Percentiles rank a stretch among this genome's conserved stretches.
Conservation (phyloP, 78 protist species). For the Salpingoeca rosetta region DNA sequence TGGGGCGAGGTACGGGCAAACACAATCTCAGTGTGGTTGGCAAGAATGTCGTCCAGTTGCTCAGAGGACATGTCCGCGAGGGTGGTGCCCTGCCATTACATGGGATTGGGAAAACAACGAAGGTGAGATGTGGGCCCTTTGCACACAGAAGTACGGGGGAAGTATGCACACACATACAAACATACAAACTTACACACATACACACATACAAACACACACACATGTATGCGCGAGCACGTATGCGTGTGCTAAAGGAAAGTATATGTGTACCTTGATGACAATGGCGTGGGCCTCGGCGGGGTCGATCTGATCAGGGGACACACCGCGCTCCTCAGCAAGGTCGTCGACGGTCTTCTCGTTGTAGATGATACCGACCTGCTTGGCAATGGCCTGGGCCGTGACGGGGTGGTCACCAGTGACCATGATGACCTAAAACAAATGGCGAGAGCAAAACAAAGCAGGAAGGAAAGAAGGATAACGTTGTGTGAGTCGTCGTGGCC, state of each 20-base stretch:
- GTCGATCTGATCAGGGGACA: slow-evolving; percentile 27
- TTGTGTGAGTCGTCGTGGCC: too few species aligned
- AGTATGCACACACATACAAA: too few species aligned
- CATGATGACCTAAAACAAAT: too few species aligned
- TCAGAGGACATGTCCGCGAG: slow-evolving; percentile 8
- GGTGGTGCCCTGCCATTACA: too few species aligned
- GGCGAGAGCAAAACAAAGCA: too few species aligned
- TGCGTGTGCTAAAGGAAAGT: too few species aligned
- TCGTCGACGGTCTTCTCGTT: slow-evolving; percentile 33
- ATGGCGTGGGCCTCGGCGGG: slow-evolving; percentile 10
- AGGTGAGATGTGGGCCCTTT: not conserved
- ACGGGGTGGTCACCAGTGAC: slow-evolving; percentile 97
- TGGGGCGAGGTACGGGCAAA: slow-evolving; percentile 90
- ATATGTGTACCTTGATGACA: not conserved
- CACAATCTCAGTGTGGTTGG: slow-evolving; percentile 54
- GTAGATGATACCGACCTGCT: slow-evolving; percentile 42
- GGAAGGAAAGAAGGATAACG: too few species aligned
- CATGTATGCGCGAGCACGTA: too few species aligned
- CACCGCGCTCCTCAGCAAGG: slow-evolving; percentile 40
- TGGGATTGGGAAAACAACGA: too few species aligned
- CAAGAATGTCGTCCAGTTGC: slow-evolving; percentile 12
- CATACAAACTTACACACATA: too few species aligned
- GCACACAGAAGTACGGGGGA: too few species aligned
- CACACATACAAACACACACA: too few species aligned
- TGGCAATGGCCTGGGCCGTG: slow-evolving; percentile 93